These are phyloP conservation scores for Crithidia fasciculata DNA, from an alignment of 208 protist species.

Conservation along the genomic window DNA sequence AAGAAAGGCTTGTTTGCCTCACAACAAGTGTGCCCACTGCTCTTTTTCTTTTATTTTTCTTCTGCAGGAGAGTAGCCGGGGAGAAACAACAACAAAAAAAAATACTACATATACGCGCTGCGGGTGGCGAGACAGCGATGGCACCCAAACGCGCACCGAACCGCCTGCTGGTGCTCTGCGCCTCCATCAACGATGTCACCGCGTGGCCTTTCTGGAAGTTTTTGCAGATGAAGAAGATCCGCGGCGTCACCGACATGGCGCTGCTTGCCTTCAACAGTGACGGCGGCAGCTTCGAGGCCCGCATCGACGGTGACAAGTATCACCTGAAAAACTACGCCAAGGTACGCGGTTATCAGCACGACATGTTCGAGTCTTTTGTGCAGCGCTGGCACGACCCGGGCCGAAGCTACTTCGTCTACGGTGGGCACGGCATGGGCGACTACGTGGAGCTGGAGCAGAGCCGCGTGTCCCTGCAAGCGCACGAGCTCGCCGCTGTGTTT, in stretches of 20 bases:
- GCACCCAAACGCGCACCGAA: constrained; percentile 41
- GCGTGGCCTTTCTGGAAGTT: constrained; percentile 92
- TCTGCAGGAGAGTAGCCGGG: neutral
- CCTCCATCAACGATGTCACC: constrained; percentile 86
- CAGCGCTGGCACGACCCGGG: constrained; percentile 72
- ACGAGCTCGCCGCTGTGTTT: constrained; percentile 76
- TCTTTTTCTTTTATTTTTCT: constrained; percentile 8
- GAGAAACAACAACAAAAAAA: constrained; percentile 3
- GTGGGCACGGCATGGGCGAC: constrained; percentile 89
- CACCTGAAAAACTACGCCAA: constrained; percentile 77
- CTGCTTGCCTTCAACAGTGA: constrained; percentile 88
- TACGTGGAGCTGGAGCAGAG: constrained; percentile 80
- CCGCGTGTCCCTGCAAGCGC: constrained; percentile 65
- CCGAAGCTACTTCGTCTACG: constrained; percentile 86
- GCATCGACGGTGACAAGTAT: constrained; percentile 74
- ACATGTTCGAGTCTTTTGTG: constrained; percentile 74
- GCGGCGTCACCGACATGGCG: constrained; percentile 73
- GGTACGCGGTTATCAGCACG: constrained; percentile 62
- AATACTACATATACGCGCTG: neutral
- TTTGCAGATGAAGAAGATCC: constrained; percentile 86
- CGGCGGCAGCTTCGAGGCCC: constrained; percentile 86
- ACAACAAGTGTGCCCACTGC: no score
- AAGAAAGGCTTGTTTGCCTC: neutral
- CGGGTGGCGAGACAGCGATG: constrained; percentile 2
- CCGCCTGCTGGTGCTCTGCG: constrained; percentile 75